These are phyloP conservation scores for Lophiostoma macrostomum DNA, from an alignment of 495 filamentous ascomycete species.

Conservation along the genomic window DNA sequence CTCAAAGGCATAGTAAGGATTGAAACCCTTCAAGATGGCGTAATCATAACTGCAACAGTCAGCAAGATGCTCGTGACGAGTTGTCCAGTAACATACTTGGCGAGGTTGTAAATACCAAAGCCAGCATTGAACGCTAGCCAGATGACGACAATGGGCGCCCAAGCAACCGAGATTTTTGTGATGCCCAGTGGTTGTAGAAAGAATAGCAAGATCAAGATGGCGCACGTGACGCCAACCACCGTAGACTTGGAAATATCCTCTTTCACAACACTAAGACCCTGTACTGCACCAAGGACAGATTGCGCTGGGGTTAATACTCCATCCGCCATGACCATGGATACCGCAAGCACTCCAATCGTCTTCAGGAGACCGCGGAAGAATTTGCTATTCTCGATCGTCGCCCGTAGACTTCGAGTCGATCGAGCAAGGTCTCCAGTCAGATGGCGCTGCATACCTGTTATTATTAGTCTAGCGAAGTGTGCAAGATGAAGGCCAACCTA, in stretches of 20 bases:
- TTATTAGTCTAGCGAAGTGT: background rate
- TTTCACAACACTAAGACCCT: slow-evolving; percentile 56
- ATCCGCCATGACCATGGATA: slow-evolving; percentile 68
- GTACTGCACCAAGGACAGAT: slow-evolving; percentile 68
- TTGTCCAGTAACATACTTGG: slow-evolving; percentile 7
- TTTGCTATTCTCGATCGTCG: slow-evolving; percentile 55
- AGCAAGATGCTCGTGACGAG: slow-evolving; percentile 34
- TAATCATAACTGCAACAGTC: slow-evolving; percentile 61
- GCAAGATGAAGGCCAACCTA: background rate
- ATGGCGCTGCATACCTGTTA: slow-evolving; percentile 55
- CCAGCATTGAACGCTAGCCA: slow-evolving; percentile 67
- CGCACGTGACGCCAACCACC: slow-evolving; percentile 65
- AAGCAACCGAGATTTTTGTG: slow-evolving; percentile 59
- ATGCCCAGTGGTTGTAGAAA: slow-evolving; percentile 67
- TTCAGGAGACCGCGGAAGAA: slow-evolving; percentile 56
- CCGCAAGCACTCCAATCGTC: slow-evolving; percentile 65
- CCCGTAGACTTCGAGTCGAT: slow-evolving; percentile 52
- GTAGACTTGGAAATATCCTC: slow-evolving; percentile 51
- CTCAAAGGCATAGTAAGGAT: slow-evolving; percentile 59
- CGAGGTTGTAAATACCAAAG: slow-evolving; percentile 61
- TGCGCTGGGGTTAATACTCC: slow-evolving; percentile 69
- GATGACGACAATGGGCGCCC: slow-evolving; percentile 69
- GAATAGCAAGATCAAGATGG: slow-evolving; percentile 67
- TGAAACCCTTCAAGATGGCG: slow-evolving; percentile 66
- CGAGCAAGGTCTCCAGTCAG: slow-evolving; percentile 52